phyloP scores from a whole-genome alignment of 2,329 filamentous ascomycete genomes.

The Alternaria triticina region DNA sequence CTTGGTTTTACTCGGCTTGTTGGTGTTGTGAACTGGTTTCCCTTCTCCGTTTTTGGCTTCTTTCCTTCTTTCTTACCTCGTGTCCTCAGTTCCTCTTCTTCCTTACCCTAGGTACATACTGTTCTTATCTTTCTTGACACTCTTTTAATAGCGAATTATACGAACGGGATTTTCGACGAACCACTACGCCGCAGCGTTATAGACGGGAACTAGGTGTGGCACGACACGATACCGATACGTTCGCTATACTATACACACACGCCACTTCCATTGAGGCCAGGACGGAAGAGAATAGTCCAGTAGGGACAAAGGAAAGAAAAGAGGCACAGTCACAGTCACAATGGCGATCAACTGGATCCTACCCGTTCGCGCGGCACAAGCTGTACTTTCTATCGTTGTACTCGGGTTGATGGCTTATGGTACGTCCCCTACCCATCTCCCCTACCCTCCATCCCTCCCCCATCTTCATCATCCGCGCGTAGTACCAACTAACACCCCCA shows the following conservation, averaged over 20 bases:
- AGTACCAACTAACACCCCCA: constrained; percentile 38
- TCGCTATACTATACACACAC: neutral
- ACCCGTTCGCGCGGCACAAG: constrained; percentile 71
- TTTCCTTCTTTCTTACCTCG: neutral
- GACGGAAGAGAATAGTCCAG: neutral
- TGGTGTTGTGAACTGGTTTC: neutral
- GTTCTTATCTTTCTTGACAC: neutral
- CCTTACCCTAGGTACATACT: neutral
- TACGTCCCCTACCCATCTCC: constrained; percentile 38
- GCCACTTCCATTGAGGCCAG: neutral
- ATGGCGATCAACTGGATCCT: constrained; percentile 65
- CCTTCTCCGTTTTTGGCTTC: neutral
- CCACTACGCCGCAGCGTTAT: neutral
- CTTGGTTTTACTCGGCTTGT: neutral
- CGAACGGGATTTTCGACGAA: neutral
- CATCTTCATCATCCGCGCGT: too few relatives aligned
- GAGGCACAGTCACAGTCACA: neutral
- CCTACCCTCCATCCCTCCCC: neutral
- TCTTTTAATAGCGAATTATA: neutral
- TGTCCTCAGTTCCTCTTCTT: neutral
- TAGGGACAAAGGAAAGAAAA: neutral
- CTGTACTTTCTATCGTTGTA: constrained; percentile 73
- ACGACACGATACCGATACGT: neutral
- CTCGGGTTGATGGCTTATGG: constrained; percentile 77
- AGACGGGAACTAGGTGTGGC: neutral